These are phyloP conservation scores for Saccharomyces hybrid DNA, from an alignment of 1,139 yeast species.

Conservation along the genomic window DNA sequence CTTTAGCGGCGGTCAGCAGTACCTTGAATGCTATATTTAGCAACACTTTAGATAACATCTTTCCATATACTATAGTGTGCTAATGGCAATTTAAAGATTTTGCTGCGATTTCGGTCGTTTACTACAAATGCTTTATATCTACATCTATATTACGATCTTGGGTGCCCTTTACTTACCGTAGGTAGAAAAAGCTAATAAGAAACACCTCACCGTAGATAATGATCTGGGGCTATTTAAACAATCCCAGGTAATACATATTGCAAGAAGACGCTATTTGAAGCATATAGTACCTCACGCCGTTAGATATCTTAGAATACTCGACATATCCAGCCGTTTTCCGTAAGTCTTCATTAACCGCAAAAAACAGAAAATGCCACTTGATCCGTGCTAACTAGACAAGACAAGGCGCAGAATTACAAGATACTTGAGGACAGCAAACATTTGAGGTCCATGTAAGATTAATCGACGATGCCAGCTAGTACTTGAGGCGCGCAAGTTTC, in stretches of 20 bases:
- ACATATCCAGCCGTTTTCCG: too few relatives aligned
- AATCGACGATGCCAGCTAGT: too few relatives aligned
- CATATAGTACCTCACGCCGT: too few relatives aligned
- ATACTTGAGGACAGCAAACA: too few relatives aligned
- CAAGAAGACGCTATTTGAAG: neutral
- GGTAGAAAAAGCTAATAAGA: neutral
- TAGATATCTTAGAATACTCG: too few relatives aligned
- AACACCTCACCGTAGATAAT: neutral
- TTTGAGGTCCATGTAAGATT: too few relatives aligned
- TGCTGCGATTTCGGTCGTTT: neutral
- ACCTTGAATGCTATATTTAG: conserved; percentile 11
- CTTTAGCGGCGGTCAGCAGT: conserved; percentile 15
- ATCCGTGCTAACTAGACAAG: too few relatives aligned
- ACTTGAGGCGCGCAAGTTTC: too few relatives aligned
- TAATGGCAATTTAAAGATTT: neutral
- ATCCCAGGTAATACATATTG: neutral
- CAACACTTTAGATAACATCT: conserved; percentile 9
- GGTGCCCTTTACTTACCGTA: neutral
- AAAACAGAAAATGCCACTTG: too few relatives aligned
- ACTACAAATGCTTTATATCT: neutral
- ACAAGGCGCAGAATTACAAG: too few relatives aligned
- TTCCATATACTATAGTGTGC: neutral
- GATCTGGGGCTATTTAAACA: neutral
- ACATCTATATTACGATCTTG: neutral
- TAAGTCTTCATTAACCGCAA: too few relatives aligned